Evolutionary conservation across 2,329 filamentous ascomycete species (phyloP).

Genomic region (Knufia fluminis): DNA sequence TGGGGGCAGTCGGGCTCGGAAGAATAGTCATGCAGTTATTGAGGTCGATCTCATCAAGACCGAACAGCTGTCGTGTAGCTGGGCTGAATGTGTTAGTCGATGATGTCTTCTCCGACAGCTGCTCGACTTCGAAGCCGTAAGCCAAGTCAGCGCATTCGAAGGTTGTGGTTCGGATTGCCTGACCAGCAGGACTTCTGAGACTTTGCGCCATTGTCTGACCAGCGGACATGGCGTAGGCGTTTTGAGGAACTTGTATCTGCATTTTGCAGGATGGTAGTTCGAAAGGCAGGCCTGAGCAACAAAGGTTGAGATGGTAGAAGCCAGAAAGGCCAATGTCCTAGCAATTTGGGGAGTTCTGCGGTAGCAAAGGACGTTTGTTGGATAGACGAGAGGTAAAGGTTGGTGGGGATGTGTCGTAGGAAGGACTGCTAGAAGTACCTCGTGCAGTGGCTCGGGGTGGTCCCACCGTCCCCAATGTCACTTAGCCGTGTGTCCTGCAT

Average conservation of each 20-base stretch:
- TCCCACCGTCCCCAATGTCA: neutral
- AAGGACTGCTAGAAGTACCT: neutral
- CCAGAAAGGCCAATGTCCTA: no score
- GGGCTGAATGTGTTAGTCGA: neutral
- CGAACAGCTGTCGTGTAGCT: neutral
- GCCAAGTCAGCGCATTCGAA: neutral
- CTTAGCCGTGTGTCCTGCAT: neutral
- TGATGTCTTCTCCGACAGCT: slow-evolving; percentile 1
- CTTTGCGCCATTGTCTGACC: neutral
- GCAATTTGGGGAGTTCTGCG: no score
- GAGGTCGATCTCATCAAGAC: neutral
- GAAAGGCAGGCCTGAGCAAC: neutral
- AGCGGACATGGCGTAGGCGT: neutral
- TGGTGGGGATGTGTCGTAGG: no score
- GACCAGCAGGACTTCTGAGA: neutral
- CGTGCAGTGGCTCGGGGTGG: neutral
- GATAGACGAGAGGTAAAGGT: no score
- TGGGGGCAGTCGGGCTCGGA: neutral
- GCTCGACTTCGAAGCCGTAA: neutral
- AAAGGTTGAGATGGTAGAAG: no score
- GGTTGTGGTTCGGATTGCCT: neutral
- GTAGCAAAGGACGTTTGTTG: no score
- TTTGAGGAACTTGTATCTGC: neutral
- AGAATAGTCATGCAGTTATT: neutral
- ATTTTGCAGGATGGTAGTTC: neutral